phyloP scores from a whole-genome alignment of 2,329 filamentous ascomycete species.

The Fusarium albidum region DNA sequence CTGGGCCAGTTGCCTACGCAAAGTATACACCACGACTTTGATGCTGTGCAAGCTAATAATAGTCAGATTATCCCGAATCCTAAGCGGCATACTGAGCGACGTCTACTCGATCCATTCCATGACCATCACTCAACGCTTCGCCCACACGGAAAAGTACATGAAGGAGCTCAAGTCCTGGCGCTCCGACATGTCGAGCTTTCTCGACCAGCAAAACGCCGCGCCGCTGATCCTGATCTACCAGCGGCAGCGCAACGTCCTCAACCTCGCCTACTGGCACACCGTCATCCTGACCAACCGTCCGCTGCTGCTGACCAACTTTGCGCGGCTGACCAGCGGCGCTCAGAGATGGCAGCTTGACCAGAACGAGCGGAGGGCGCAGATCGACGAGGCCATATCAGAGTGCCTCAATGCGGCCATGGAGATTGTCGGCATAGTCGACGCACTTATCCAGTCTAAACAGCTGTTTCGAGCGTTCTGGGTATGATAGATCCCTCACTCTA shows the following conservation, averaged over 20 bases:
- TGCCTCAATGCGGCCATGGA: no score
- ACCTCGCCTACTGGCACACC: conserved; percentile 52
- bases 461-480: no score
- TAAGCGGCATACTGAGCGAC: conserved; percentile 44
- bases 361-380: no score
- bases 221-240: conserved; percentile 48
- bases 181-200: conserved; percentile 44
- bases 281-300: conserved; percentile 51
- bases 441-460: no score
- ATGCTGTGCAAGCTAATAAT: not conserved
- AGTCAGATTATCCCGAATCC: conserved; percentile 42
- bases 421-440: no score
- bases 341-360: no score
- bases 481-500: no score
- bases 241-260: conserved; percentile 51
- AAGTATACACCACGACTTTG: conserved; percentile 31
- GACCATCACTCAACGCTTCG: conserved; percentile 35
- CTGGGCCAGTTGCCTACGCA: conserved; percentile 44
- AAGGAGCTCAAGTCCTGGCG: conserved; percentile 46
- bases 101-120: conserved; percentile 46
- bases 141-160: conserved; percentile 40
- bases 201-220: conserved; percentile 47
- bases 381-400: no score
- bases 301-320: conserved; percentile 47
- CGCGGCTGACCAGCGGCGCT: conserved; percentile 6